phyloP scores from a whole-genome alignment of 169 alveolate genomes.

The Plasmodium blacklocki region DNA sequence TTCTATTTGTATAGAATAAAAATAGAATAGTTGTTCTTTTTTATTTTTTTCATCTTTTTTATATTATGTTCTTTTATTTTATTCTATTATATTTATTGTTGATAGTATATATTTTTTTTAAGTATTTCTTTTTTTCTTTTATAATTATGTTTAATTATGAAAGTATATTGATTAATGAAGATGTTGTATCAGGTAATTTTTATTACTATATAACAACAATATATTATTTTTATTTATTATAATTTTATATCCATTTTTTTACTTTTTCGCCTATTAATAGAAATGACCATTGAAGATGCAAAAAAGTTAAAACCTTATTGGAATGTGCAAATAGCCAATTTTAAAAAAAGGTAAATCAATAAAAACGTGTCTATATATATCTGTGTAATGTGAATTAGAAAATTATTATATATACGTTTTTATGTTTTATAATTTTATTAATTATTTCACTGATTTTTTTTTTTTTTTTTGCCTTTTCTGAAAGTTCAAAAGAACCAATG shows the following conservation, averaged over 20 bases:
- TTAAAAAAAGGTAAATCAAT: conserved; percentile 41
- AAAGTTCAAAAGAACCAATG: conserved; percentile 65
- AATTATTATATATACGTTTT: background rate
- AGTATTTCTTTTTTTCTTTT: conserved; percentile 10
- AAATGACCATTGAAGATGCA: conserved; percentile 74
- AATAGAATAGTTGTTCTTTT: background rate
- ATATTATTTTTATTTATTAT: conserved; percentile 14
- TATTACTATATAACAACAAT: conserved; percentile 6
- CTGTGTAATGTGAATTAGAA: background rate
- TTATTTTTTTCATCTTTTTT: background rate
- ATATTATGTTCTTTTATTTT: background rate
- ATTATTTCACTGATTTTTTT: conserved; percentile 11
- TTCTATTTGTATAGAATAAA: background rate
- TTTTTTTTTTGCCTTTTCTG: background rate
- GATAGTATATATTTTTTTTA: conserved; percentile 12
- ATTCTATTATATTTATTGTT: background rate
- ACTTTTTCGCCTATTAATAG: conserved; percentile 10
- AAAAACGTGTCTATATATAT: background rate
- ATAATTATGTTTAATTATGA: conserved; percentile 75
- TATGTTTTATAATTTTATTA: background rate
- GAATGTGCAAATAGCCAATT: conserved; percentile 75
- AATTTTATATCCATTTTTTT: conserved; percentile 19
- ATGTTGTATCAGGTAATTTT: conserved; percentile 41
- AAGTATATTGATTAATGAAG: conserved; percentile 70
- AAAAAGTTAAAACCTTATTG: conserved; percentile 71